These are phyloP conservation scores for Anisodus acutangulus DNA, from an alignment of 257 asterid species.

Conservation along the genomic window DNA sequence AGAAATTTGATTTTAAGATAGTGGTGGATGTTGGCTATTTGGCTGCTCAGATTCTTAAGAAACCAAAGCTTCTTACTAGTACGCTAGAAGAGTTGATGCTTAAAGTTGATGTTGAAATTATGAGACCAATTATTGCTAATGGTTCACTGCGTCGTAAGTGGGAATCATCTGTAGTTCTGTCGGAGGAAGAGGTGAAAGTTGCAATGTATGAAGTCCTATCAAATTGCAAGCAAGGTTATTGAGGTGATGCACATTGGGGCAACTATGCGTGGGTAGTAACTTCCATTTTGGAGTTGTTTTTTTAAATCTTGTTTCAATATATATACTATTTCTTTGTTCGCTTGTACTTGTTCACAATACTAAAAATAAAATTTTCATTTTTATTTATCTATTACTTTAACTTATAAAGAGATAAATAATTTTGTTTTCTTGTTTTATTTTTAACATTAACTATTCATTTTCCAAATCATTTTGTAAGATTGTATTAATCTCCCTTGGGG, in stretches of 20 bases:
- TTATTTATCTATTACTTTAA: too few relatives aligned
- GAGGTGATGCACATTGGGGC: neutral
- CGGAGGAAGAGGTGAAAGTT: neutral
- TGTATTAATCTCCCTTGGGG: too few relatives aligned
- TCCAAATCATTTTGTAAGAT: too few relatives aligned
- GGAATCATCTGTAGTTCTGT: neutral
- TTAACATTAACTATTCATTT: too few relatives aligned
- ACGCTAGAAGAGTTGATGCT: neutral
- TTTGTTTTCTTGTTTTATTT: too few relatives aligned
- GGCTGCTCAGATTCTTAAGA: neutral
- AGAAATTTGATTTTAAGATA: neutral
- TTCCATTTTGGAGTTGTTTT: too few relatives aligned
- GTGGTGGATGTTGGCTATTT: conserved; percentile 8
- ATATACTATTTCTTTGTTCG: too few relatives aligned
- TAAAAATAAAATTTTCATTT: too few relatives aligned
- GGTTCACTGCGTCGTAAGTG: neutral
- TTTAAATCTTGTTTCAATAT: too few relatives aligned
- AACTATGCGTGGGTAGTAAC: neutral
- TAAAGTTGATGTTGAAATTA: neutral
- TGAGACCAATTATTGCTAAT: neutral
- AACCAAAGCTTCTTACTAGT: neutral
- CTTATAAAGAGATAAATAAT: too few relatives aligned
- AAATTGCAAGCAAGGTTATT: neutral
- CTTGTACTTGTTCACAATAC: too few relatives aligned
- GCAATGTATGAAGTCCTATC: conserved; percentile 11